phyloP scores from a whole-genome alignment of 2,329 filamentous ascomycete genomes.

The Colletotrichum euphorbiae region DNA sequence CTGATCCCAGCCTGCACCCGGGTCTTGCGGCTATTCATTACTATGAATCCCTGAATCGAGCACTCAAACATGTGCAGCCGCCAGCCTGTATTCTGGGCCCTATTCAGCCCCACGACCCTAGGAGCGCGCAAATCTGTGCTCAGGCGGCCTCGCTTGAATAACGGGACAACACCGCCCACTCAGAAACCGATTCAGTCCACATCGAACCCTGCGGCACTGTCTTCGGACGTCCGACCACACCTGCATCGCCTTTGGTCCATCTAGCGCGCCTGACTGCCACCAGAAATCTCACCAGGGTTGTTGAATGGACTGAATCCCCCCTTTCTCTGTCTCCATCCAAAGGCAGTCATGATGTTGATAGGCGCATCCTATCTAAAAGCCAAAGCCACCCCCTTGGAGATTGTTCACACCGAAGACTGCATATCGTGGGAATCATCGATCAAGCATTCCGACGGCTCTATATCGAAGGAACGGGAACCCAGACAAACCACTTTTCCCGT shows the following conservation, averaged over 20 bases:
- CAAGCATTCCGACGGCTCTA: slow-evolving; percentile 8
- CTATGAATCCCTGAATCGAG: not conserved
- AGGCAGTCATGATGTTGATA: slow-evolving; percentile 18
- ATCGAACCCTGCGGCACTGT: slow-evolving; percentile 21
- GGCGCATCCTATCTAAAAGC: slow-evolving; percentile 12
- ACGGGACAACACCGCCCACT: not conserved
- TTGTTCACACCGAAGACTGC: slow-evolving; percentile 30
- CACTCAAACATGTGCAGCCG: not conserved
- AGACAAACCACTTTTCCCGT: not conserved
- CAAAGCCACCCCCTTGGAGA: slow-evolving; percentile 27
- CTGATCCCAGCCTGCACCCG: slow-evolving; percentile 9
- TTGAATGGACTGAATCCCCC: not conserved
- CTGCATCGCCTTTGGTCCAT: slow-evolving; percentile 31
- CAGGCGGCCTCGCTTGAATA: not conserved
- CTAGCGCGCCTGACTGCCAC: slow-evolving; percentile 31
- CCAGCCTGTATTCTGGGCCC: not conserved
- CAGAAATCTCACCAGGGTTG: not conserved
- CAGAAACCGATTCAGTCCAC: slow-evolving; percentile 4
- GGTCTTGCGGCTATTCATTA: not conserved
- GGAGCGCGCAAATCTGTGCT: slow-evolving; percentile 2
- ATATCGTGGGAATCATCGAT: slow-evolving; percentile 25
- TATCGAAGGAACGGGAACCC: not conserved
- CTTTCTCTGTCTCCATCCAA: slow-evolving; percentile 5
- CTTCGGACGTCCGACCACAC: slow-evolving; percentile 38
- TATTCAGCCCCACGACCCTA: not conserved